A percentile compares a stretch with the other conserved stretches of the same genome.
Evolutionary conservation across 2,329 filamentous ascomycete genomes (phyloP).

Genomic region (Pseudogymnoascus pannorum): DNA sequence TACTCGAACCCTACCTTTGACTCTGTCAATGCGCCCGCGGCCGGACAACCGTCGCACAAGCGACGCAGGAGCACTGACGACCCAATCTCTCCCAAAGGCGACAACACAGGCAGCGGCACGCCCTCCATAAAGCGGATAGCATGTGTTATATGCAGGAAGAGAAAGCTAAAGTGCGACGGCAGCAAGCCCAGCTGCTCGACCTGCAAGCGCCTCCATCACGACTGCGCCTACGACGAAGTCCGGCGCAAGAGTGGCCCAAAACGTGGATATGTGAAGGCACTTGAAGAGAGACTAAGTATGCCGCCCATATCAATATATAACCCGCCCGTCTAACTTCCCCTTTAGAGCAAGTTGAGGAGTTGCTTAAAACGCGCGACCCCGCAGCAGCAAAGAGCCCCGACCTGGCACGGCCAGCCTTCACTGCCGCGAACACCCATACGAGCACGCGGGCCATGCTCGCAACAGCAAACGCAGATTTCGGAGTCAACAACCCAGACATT

Average conservation of each 20-base stretch:
- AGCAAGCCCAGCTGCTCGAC: constrained; percentile 59
- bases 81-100: constrained; percentile 29
- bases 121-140: constrained; percentile 88
- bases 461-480: constrained; percentile 30
- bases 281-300: constrained; percentile 88
- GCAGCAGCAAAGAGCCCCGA: constrained; percentile 17
- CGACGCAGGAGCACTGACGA: constrained; percentile 24
- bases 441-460: background rate
- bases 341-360: constrained; percentile 83
- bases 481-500: constrained; percentile 40
- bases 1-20: constrained; percentile 51
- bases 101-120: constrained; percentile 33
- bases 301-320: background rate
- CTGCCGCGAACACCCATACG: constrained; percentile 4
- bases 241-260: constrained; percentile 66
- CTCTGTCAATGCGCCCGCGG: constrained; percentile 22
- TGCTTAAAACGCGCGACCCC: constrained; percentile 73
- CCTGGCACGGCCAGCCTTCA: constrained; percentile 17
- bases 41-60: constrained; percentile 28
- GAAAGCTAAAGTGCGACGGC: constrained; percentile 73
- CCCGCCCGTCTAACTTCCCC: constrained; percentile 10
- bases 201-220: constrained; percentile 56
- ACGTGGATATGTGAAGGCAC: constrained; percentile 59
- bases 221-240: constrained; percentile 62
- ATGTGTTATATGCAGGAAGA: constrained; percentile 86